Evolutionary conservation across 2,329 filamentous ascomycete genomes (phyloP).

Genomic region (Beauveria asiatica): DNA sequence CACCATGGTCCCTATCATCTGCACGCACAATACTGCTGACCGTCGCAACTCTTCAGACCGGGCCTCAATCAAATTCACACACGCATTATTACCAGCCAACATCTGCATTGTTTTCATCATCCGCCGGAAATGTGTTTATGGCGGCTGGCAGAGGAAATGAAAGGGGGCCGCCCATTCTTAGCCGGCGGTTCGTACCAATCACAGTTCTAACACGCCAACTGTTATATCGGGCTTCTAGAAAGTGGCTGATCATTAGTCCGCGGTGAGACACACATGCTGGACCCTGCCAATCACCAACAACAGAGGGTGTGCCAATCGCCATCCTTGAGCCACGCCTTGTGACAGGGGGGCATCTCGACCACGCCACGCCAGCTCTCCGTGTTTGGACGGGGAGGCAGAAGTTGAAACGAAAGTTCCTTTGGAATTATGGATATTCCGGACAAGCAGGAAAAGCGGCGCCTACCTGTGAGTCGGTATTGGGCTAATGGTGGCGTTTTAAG

Average conservation of each 20-base stretch:
- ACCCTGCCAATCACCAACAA: conserved; percentile 10
- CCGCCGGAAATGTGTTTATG: neutral
- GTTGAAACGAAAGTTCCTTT: conserved; percentile 5
- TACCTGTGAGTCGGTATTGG: neutral
- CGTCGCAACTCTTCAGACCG: neutral
- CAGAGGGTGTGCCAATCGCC: neutral
- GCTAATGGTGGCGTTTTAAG: neutral
- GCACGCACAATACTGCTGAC: neutral
- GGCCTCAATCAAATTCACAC: conserved; percentile 2
- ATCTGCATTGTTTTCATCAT: neutral
- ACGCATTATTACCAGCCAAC: neutral
- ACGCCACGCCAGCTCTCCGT: neutral
- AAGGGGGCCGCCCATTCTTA: conserved; percentile 3
- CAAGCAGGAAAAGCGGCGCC: neutral
- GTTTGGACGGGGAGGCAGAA: neutral
- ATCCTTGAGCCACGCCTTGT: neutral
- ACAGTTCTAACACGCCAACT: neutral
- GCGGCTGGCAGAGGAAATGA: conserved; percentile 5
- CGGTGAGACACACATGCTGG: conserved; percentile 8
- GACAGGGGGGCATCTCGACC: neutral
- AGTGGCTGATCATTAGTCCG: conserved; percentile 1
- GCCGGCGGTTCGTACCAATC: neutral
- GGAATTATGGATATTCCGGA: neutral
- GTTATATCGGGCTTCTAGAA: conserved; percentile 8
- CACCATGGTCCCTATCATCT: neutral